Conservation (phyloP, 768 basidiomycete species). For the Clitopilus hobsonii region DNA sequence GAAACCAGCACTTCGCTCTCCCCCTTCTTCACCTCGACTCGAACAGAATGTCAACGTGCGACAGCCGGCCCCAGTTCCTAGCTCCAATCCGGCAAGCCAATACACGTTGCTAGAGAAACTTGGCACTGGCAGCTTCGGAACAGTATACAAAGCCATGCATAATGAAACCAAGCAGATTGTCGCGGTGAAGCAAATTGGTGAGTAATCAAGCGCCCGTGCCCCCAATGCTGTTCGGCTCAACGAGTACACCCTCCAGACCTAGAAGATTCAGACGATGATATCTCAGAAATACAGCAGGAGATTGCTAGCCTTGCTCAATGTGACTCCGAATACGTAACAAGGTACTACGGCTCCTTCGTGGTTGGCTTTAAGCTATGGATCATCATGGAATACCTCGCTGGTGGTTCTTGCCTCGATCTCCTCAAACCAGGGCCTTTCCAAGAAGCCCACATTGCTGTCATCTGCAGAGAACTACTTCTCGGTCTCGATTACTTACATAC, state of each 20-base stretch:
- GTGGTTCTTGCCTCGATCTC: slow-evolving; percentile 96
- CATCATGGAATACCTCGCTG: slow-evolving; percentile 98
- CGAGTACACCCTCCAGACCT: slow-evolving; percentile 53
- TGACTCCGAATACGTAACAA: slow-evolving; percentile 94
- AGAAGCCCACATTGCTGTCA: slow-evolving; percentile 91
- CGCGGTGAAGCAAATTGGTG: slow-evolving; percentile 97
- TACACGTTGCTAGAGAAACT: slow-evolving; percentile 93
- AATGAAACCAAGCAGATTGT: slow-evolving; percentile 92
- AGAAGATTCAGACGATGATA: slow-evolving; percentile 98
- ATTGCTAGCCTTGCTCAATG: slow-evolving; percentile 95
- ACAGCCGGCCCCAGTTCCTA: slow-evolving; percentile 68
- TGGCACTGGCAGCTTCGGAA: slow-evolving; percentile 96
- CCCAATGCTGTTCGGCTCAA: slow-evolving; percentile 3
- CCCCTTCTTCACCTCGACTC: slow-evolving; percentile 44
- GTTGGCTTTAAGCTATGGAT: slow-evolving; percentile 98
- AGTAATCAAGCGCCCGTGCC: slow-evolving; percentile 21
- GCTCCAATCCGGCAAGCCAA: slow-evolving; percentile 81
- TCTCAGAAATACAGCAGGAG: slow-evolving; percentile 97
- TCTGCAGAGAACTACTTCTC: slow-evolving; percentile 87
- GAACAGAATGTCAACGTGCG: slow-evolving; percentile 37
- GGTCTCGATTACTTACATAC: slow-evolving; percentile 96
- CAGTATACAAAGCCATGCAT: slow-evolving; percentile 96
- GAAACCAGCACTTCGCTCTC: slow-evolving; percentile 37
- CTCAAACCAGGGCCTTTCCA: slow-evolving; percentile 88
- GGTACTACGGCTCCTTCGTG: slow-evolving; percentile 96